Evolutionary conservation across 495 filamentous ascomycete species (phyloP), one percentile per base, ranked within the genome.

Genomic region (Neurospora tetraspora): DNA sequence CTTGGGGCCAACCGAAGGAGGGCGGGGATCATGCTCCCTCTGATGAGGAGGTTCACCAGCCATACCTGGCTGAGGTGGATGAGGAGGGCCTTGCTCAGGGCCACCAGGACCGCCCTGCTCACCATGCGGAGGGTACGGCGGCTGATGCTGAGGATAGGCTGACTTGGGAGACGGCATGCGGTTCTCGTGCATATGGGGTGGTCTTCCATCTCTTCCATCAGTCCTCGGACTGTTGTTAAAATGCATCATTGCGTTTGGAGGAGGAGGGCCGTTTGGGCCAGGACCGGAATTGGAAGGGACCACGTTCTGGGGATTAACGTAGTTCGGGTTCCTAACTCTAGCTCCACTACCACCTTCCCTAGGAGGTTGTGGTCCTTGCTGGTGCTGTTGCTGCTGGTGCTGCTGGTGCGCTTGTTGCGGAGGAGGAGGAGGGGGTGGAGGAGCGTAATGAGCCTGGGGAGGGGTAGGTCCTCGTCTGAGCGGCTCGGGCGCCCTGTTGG

Each of bases 91-190:
- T 39, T 89, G 86, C 70, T 93, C 94, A 73, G 96, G 96, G 18
- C 86, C 89, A 73, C 86, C 86, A 68, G 85, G 88, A 69, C 89
- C 88, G 45, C 86, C 82, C 68, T 85, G 82, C 31, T 85, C 87
- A 40, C 86, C 86, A 76, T 90, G 91, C 70, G 90, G 88, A 38
- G 91, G 89, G 77, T 92, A 91, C 45, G 92, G 91, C 74, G 88
- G 90, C 76, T 91, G 91, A 71, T 91, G 90, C 76, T 93, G 94
- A 4, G 91, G 89, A 77, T 96, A 97, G 42, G 86, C 88, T 69
- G 91, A 90, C 73, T 91, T 92, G 36, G 94, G 93, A 12, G 96
- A 97, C 18, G 93, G 89, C 75, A 92, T 91, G 38, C 92, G 89
- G 76, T 92, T 91, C 72, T 98, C 95, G 75, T 94, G 88, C 77